Evolutionary conservation across 306 rosid genomes (phyloP).

Genomic region (Senna tora): DNA sequence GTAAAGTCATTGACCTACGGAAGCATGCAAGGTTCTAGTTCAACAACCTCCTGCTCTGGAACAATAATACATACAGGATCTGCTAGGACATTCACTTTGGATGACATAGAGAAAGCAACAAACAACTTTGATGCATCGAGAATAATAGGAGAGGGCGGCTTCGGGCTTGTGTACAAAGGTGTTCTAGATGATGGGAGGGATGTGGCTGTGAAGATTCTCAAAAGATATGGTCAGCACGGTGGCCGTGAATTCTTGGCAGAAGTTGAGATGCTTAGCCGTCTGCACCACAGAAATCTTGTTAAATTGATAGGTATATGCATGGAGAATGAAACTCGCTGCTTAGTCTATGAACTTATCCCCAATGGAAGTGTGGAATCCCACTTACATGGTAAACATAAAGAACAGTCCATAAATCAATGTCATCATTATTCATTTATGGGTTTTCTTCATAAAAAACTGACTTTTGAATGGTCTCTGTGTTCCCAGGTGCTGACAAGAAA

Average conservation of each 20-base stretch:
- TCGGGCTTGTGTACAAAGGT: slow-evolving; percentile 87
- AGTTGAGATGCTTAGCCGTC: slow-evolving; percentile 97
- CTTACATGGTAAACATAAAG: slow-evolving; percentile 68
- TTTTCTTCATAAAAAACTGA: slow-evolving; percentile 28
- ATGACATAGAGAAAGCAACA: slow-evolving; percentile 80
- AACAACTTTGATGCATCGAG: slow-evolving; percentile 72
- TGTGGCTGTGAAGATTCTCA: slow-evolving; percentile 91
- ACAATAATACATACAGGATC: slow-evolving; percentile 69
- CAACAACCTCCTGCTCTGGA: slow-evolving; percentile 60
- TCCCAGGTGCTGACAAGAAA: slow-evolving; percentile 83
- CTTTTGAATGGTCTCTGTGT: slow-evolving; percentile 29
- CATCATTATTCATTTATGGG: not conserved
- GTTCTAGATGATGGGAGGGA: slow-evolving; percentile 78
- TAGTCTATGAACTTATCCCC: slow-evolving; percentile 90
- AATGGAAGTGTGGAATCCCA: slow-evolving; percentile 97
- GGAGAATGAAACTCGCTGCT: slow-evolving; percentile 79
- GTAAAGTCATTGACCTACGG: slow-evolving; percentile 44
- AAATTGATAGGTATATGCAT: slow-evolving; percentile 85
- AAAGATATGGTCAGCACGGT: slow-evolving; percentile 83
- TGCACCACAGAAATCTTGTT: slow-evolving; percentile 93
- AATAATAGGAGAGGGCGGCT: slow-evolving; percentile 98
- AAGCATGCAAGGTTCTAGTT: slow-evolving; percentile 54
- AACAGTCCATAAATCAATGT: slow-evolving; percentile 32
- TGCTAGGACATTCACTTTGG: slow-evolving; percentile 74
- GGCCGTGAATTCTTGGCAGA: slow-evolving; percentile 95